Evolutionary conservation across 2,329 filamentous ascomycete genomes (phyloP), one percentile per base, ranked within the genome.

Genomic region (Monosporascus sp.): DNA sequence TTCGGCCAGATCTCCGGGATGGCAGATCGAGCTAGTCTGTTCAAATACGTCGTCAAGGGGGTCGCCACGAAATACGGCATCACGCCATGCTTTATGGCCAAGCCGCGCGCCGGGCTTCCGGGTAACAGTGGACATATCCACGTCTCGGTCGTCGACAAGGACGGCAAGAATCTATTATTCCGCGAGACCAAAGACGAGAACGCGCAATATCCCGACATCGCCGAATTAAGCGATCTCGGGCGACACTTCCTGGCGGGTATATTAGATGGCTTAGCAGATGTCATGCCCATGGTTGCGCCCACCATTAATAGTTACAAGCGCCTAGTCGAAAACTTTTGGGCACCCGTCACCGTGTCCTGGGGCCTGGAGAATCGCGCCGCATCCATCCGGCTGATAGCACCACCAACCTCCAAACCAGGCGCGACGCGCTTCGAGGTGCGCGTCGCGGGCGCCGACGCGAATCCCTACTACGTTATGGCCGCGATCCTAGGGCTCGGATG

Each of bases 261-360:
- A 2, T 79, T 99, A 0, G 87, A 90, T 24, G 94, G 93, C 16
- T 80, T 99, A 4, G 91, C 94, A 2, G 91, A 97, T 66, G 84
- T 97, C 61, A 99, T 99, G 94, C 94, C 94, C 1, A 78, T 97
- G 54, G 78, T 99, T 14, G 94, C 93, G 1, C 94, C 94, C 0
- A 99, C 91, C 1, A 83, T 99, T 66, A 99, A 99, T 79, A 96
- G 90, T 57, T 99, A 99, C 79, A 99, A 99, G 75, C 87, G 94
- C 3, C 81, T 99, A 0, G 94, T 99, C 2, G 94, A 99, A 76
- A 97, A 97, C 74, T 97, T 97, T 74, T 99, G 94, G 94, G 94
- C 94, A 0, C 94, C 94, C 0, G 94, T 99, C 6, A 97, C 93
- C 0, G 94, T 97, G 0, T 96, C 91, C 0, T 99, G 94, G 94